Evolutionary conservation across 2,329 filamentous ascomycete species (phyloP).

Genomic region (Allantophomopsis cytisporea): DNA sequence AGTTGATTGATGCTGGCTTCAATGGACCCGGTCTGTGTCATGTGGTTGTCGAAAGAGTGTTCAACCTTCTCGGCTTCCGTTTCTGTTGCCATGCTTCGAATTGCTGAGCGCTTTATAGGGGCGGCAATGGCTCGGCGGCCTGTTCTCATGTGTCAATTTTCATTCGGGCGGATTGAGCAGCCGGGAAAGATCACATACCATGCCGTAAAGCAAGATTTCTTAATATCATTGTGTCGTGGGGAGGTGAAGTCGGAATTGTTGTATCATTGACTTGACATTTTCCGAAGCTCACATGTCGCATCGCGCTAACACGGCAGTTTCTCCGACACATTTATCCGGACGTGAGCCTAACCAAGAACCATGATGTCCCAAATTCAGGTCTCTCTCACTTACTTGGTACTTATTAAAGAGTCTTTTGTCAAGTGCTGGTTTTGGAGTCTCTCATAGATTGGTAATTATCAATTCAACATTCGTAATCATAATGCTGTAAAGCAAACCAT

Average conservation of each 20-base stretch:
- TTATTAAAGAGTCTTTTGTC: too few relatives aligned
- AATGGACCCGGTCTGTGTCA: conserved; percentile 9
- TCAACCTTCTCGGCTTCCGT: conserved; percentile 7
- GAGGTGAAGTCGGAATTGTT: conserved; percentile 9
- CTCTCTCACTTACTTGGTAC: too few relatives aligned
- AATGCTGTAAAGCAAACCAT: too few relatives aligned
- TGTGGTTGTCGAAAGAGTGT: conserved; percentile 6
- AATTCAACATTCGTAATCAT: too few relatives aligned
- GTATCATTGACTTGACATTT: conserved; percentile 2
- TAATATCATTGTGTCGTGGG: conserved; percentile 33
- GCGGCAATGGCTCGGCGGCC: conserved; percentile 38
- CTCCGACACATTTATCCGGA: too few relatives aligned
- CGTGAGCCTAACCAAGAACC: too few relatives aligned
- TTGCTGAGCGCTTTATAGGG: conserved; percentile 22
- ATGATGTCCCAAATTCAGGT: too few relatives aligned
- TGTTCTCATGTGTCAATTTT: conserved; percentile 17
- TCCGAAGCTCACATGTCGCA: too few relatives aligned
- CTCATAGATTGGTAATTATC: too few relatives aligned
- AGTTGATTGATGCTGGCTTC: conserved; percentile 10
- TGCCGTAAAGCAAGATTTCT: conserved; percentile 39
- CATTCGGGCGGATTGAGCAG: too few relatives aligned
- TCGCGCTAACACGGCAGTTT: too few relatives aligned
- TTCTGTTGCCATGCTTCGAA: conserved; percentile 22
- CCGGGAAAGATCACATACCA: conserved; percentile 21
- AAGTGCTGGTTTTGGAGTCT: too few relatives aligned